Percentiles rank a stretch among this genome's conserved stretches.
These are phyloP conservation scores for Phytophthora ramorum DNA, from an alignment of 352 stramenopile genomes.

Conservation along the genomic window DNA sequence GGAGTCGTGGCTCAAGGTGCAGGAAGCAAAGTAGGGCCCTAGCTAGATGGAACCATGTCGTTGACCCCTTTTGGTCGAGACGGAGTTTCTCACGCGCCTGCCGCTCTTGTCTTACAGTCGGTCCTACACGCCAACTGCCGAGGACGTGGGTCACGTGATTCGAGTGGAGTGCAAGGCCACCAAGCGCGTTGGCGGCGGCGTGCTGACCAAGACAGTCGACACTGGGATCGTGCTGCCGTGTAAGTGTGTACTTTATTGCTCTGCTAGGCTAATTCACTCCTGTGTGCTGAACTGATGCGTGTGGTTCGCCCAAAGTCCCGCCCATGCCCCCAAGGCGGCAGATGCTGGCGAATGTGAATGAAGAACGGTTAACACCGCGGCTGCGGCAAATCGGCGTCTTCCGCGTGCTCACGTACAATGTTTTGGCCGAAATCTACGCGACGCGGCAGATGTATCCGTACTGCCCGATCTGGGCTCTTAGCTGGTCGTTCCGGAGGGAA, in stretches of 20 bases:
- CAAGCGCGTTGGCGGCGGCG: constrained; percentile 53
- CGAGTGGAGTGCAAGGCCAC: constrained; percentile 81
- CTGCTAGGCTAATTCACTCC: constrained; percentile 16
- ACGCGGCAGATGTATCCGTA: constrained; percentile 96
- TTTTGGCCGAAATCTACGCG: constrained; percentile 93
- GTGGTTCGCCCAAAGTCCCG: constrained; percentile 61
- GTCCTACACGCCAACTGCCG: constrained; percentile 69
- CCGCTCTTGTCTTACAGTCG: constrained; percentile 52
- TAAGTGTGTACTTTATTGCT: constrained; percentile 54
- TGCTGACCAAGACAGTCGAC: constrained; percentile 80
- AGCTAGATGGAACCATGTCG: constrained; percentile 35
- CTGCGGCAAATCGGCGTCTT: constrained; percentile 84
- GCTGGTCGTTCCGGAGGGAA: constrained; percentile 96
- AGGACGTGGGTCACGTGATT: constrained; percentile 82
- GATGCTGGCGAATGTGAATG: constrained; percentile 86
- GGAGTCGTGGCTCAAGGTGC: constrained; percentile 70
- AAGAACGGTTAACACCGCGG: constrained; percentile 74
- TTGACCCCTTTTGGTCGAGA: constrained; percentile 27
- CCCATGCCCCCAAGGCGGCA: constrained; percentile 75
- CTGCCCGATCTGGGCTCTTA: constrained; percentile 97
- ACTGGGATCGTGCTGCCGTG: constrained; percentile 88
- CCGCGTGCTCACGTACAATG: constrained; percentile 91
- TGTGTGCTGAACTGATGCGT: constrained; percentile 37
- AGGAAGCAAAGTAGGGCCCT: constrained; percentile 65
- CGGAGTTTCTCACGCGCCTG: constrained; percentile 40